These are phyloP conservation scores for Yamagishiella unicocca DNA, from an alignment of 139 green algal genomes.

Conservation along the genomic window DNA sequence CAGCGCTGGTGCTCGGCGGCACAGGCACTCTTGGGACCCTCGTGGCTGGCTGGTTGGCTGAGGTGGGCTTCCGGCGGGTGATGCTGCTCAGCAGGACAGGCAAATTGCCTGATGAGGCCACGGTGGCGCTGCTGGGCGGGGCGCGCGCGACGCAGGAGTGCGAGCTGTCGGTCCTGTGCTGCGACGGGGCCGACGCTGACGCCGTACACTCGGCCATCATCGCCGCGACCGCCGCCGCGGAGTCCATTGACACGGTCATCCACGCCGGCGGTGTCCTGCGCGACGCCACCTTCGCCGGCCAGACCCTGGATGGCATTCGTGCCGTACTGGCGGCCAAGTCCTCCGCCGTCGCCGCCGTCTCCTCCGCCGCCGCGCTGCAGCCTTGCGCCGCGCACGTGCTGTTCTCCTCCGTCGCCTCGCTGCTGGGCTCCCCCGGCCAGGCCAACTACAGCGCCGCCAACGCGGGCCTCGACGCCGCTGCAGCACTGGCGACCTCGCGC, in stretches of 20 bases:
- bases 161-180: constrained; percentile 44
- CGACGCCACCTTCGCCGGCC: constrained; percentile 67
- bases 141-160: neutral
- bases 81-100: constrained; percentile 71
- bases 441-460: constrained; percentile 89
- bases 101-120: constrained; percentile 32
- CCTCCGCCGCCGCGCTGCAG: neutral
- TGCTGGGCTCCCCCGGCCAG: constrained; percentile 88
- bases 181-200: constrained; percentile 49
- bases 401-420: constrained; percentile 85
- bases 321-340: constrained; percentile 52
- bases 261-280: constrained; percentile 76
- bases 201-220: constrained; percentile 32
- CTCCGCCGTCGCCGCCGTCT: neutral
- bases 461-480: constrained; percentile 71
- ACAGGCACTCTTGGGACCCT: constrained; percentile 82
- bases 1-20: constrained; percentile 77
- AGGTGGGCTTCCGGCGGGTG: constrained; percentile 50
- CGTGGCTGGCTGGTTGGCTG: constrained; percentile 72
- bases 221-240: neutral
- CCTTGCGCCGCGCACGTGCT: constrained; percentile 61
- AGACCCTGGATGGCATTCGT: constrained; percentile 55
- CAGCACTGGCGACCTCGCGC: neutral
- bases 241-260: constrained; percentile 51
- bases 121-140: neutral